Evolutionary conservation across 768 basidiomycete genomes (phyloP), one percentile per base, ranked within the genome.

Genomic region (Rubroboletus pulcherrimus): DNA sequence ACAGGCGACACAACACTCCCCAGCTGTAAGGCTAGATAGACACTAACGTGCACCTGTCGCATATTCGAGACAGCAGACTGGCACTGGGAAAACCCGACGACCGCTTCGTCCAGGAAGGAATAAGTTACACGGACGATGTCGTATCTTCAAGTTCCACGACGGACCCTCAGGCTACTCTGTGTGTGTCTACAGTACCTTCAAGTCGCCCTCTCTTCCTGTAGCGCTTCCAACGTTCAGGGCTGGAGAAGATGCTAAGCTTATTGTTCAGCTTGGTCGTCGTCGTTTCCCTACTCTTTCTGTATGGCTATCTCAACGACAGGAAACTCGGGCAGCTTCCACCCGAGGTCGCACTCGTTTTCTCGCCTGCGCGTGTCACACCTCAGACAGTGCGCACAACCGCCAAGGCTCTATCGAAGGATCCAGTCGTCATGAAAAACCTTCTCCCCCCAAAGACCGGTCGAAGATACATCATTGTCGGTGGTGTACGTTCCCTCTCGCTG

Each of bases 391-490:
- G 49, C n/a, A 51, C 59, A 58, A 70, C 75, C 3, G 78, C 79
- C 1, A 68, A 71, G 11, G 52, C 65, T 21, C 66, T 83, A n/a
- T 66, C 61, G 4, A 63, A 68, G 8, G 53, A 58, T 2, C 74
- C 77, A 1, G 62, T 76, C 51, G 63, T 71, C 33, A 70, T 76
- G 38, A 59, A 73, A 7, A 74, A 78, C 42, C 75, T 83, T 53
- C 68, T 89, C 29, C 85, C 86, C 6, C 82, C 82, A 3, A 84
- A 75, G 68, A 91, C 89, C 0, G 87, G 87, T 19, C 77, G 89
- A 53, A 76, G 83, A 47, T 91, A 91, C 66, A 88, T 91, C 55
- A 77, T 91, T 5, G 78, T 87, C 37, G 89, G 89, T 53, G 89
- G 89, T 61, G 87, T 87, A 65, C 58, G 81, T 79, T 42, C 39